phyloP scores from a whole-genome alignment of 2,329 filamentous ascomycete genomes.

The Zymoseptoria pseudotritici region DNA sequence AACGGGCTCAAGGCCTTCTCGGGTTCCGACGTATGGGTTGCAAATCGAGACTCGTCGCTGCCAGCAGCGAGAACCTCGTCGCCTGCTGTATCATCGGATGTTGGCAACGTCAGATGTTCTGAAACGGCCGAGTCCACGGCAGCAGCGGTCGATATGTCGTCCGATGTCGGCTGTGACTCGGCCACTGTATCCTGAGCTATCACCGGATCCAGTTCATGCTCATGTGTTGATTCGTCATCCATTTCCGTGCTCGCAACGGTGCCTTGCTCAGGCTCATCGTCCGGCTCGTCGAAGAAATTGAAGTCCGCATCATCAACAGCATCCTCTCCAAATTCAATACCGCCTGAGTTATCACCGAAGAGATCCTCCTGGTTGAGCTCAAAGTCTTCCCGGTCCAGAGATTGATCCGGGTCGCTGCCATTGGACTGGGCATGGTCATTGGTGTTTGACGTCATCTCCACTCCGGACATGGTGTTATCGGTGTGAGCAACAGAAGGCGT shows the following conservation, averaged over 20 bases:
- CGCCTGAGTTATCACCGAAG: constrained; percentile 53
- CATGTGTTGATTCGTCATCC: neutral
- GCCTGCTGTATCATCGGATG: neutral
- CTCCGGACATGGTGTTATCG: constrained; percentile 2
- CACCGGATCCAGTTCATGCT: neutral
- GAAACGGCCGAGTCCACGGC: neutral
- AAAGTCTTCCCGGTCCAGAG: constrained; percentile 4
- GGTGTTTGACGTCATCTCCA: neutral
- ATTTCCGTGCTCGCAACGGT: neutral
- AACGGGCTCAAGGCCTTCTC: constrained; percentile 33
- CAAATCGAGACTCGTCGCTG: neutral
- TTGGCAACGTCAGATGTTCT: neutral
- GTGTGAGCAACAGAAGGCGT: constrained; percentile 13
- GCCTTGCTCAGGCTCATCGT: constrained; percentile 18
- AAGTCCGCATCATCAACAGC: constrained; percentile 66
- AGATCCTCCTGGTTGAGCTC: constrained; percentile 50
- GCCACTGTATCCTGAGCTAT: neutral
- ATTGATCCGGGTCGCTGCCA: neutral
- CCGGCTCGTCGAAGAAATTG: constrained; percentile 68
- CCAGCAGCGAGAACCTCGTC: neutral
- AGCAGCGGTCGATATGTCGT: neutral
- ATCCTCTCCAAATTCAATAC: constrained; percentile 16
- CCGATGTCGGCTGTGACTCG: neutral
- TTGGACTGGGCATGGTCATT: constrained; percentile 24
- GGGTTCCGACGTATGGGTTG: neutral